Evolutionary conservation across 441 rosid species (phyloP), one percentile per base, ranked within the genome.

Genomic region (Manihot esculenta): DNA sequence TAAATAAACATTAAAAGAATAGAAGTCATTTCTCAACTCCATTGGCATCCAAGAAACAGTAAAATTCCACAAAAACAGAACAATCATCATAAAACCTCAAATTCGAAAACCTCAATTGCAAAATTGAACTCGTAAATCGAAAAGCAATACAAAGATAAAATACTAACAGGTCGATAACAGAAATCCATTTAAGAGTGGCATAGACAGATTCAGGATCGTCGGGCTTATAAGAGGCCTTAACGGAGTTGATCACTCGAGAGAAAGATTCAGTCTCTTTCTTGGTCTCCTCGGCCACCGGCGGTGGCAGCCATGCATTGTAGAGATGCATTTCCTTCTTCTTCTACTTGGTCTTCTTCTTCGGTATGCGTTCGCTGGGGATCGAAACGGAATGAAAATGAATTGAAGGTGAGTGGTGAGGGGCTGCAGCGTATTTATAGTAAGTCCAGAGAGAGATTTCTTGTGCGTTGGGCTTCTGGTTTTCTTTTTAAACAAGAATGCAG

Each of bases 291-390:
- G 88, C 98, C 71, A 95, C 92, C 45, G 95, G 95, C 30, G 97
- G 97, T 21, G 99, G 99, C 71, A 95, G 77, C 99, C 96, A 93
- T 42, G 87, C 96, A 83, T 95, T 93, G 84, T 89, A 93, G 75
- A 91, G 91, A 85, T 95, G 99, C 99, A 93, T 95, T 74, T 62
- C 62, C 57, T 57, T 12, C 5, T 9, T 56, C 8, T 21, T 35
- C 20, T 59, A 66, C 14, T 3, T 26, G 24, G 7, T 7, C 18
- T 4, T 30, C 33, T n/a, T n/a, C n/a, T n/a, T n/a, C 38, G 6
- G 38, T 7, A n/a, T 38, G 42, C 9, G 9, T 5, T 38, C 8
- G 12, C 3, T 38, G 20, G 60, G 24, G 38, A 20, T 57, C 20
- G 73, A 56, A 47, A 1, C 30, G 3, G 58, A 60, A 18, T 23